A percentile compares a stretch with the other conserved stretches of the same genome.
Conservation (phyloP, 345 rosid species). For the Acer negundo region DNA sequence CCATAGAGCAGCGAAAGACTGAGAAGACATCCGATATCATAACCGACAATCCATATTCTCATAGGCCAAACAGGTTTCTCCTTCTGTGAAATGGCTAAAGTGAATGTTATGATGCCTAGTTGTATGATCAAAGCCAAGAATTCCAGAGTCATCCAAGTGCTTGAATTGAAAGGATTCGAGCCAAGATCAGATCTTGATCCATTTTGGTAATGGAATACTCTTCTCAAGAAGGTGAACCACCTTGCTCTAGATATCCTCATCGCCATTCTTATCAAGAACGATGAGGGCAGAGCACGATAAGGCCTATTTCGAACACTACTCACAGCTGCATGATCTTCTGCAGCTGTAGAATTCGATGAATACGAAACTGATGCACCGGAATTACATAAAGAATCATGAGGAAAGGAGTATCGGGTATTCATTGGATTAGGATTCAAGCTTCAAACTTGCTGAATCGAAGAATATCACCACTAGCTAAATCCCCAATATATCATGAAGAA, state of each 20-base stretch:
- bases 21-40: conserved; percentile 79
- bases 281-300: conserved; percentile 38
- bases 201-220: conserved; percentile 97
- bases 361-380: conserved; percentile 41
- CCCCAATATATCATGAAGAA: neutral
- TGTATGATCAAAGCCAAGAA: conserved; percentile 72
- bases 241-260: conserved; percentile 90
- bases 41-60: conserved; percentile 85
- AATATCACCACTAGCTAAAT: neutral
- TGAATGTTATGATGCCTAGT: conserved; percentile 58
- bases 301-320: conserved; percentile 48
- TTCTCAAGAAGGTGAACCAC: conserved; percentile 90
- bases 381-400: conserved; percentile 47
- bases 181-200: conserved; percentile 86
- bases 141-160: conserved; percentile 88
- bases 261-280: conserved; percentile 62
- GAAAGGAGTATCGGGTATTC: conserved; percentile 60
- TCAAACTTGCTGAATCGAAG: neutral
- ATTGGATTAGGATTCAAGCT: conserved; percentile 24
- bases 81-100: conserved; percentile 60
- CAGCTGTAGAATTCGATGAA: conserved; percentile 47
- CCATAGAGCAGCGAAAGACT: conserved; percentile 75
- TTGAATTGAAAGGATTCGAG: conserved; percentile 88
- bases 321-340: conserved; percentile 27
- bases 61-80: conserved; percentile 95